Evolutionary conservation across 140 eudicot species (phyloP).

Genomic region (Artemisia princeps): DNA sequence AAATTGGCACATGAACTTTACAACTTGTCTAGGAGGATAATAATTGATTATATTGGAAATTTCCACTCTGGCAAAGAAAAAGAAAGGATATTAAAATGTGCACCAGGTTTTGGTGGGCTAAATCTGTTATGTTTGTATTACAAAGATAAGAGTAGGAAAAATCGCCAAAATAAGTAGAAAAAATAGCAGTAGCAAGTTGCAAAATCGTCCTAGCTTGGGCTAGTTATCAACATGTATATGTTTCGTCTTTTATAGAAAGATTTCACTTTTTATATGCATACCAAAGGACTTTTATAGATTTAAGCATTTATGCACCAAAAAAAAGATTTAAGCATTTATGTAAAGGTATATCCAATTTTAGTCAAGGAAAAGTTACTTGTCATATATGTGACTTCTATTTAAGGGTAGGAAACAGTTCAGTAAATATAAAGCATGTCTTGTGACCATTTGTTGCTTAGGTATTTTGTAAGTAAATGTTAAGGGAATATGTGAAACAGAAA

Average conservation of each 20-base stretch:
- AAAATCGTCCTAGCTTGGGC: conserved; percentile 11
- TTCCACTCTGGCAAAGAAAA: conserved; percentile 37
- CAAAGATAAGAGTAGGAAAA: conserved; percentile 19
- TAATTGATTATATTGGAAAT: conserved; percentile 16
- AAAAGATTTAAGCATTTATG: no score
- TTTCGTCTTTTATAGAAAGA: conserved; percentile 4
- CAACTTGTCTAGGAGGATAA: conserved; percentile 15
- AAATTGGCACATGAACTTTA: not conserved
- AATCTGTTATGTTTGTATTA: conserved; percentile 11
- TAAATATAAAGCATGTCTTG: no score
- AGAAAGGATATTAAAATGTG: conserved; percentile 20
- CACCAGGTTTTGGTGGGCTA: conserved; percentile 20
- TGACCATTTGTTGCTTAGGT: no score
- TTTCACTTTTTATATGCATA: not conserved
- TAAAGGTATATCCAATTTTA: no score
- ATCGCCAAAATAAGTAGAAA: not conserved
- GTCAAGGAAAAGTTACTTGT: no score
- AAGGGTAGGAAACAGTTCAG: no score
- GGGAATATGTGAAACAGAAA: no score
- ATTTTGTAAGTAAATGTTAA: no score
- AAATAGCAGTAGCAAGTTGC: not conserved
- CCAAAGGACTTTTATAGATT: no score
- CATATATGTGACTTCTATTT: no score
- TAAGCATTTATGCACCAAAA: no score
- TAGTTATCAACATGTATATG: conserved; percentile 1